Conservation (phyloP, 768 basidiomycete genomes). For the Leucocoprinus leucothites region DNA sequence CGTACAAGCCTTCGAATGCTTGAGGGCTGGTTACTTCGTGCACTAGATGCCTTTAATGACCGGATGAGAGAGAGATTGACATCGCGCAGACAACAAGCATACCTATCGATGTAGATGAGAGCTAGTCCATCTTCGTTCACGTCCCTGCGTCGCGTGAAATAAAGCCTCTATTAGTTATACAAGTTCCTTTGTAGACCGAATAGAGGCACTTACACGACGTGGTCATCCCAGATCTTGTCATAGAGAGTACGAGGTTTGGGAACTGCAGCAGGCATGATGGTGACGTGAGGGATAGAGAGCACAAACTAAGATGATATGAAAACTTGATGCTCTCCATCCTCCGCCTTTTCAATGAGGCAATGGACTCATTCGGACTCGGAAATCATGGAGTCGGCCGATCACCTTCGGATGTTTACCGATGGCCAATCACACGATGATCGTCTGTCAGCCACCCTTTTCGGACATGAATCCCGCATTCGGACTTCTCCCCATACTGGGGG, state of each 20-base stretch:
- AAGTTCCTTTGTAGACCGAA: conserved; percentile 8
- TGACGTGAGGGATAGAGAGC: conserved; percentile 12
- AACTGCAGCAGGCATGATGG: conserved; percentile 37
- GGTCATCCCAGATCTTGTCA: conserved; percentile 98
- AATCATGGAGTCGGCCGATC: conserved; percentile 13
- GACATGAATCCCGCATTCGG: neutral
- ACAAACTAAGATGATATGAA: conserved; percentile 10
- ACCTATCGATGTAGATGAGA: conserved; percentile 83
- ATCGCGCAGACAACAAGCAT: conserved; percentile 16
- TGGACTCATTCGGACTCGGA: conserved; percentile 4
- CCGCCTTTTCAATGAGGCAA: conserved; percentile 8
- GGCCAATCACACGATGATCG: conserved; percentile 13
- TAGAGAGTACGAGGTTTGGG: conserved; percentile 82
- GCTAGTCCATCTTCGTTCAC: conserved; percentile 73
- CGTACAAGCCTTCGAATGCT: conserved; percentile 84
- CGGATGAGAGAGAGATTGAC: conserved; percentile 12
- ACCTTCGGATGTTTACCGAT: conserved; percentile 6
- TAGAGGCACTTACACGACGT: conserved; percentile 68
- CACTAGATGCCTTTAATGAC: conserved; percentile 50
- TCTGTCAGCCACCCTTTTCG: conserved; percentile 10
- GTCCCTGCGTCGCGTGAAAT: conserved; percentile 41
- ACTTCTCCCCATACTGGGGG: too few relatives aligned
- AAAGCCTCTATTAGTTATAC: conserved; percentile 15
- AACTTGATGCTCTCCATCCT: conserved; percentile 9
- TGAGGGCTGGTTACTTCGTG: conserved; percentile 96